Percentiles rank a stretch among this genome's conserved stretches.
Evolutionary conservation across 192 early-diverging fungal species (phyloP).

Genomic region (Podila clonocystis): DNA sequence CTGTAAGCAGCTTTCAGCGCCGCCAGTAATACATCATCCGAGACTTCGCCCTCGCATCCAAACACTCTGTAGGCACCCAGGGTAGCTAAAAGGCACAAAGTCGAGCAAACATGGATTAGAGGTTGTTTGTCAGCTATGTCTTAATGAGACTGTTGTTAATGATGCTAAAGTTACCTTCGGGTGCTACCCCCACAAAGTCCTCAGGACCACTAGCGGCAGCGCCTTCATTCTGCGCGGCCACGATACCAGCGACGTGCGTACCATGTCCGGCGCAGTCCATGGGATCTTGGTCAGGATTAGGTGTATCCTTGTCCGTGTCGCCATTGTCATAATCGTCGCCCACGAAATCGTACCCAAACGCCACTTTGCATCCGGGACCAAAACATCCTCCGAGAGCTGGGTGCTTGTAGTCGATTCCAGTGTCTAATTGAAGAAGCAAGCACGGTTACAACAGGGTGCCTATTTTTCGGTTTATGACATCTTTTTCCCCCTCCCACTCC

Average conservation of each 20-base stretch:
- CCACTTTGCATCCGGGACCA: slow-evolving; percentile 61
- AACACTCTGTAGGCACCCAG: slow-evolving; percentile 85
- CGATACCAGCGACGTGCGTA: slow-evolving; percentile 75
- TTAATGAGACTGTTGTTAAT: background rate
- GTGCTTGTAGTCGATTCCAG: slow-evolving; percentile 66
- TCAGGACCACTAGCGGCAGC: slow-evolving; percentile 46
- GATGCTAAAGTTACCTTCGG: slow-evolving; percentile 59
- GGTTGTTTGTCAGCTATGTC: background rate
- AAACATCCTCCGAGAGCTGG: slow-evolving; percentile 69
- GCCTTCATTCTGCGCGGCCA: slow-evolving; percentile 70
- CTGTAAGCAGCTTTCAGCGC: slow-evolving; percentile 75
- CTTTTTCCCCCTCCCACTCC: background rate
- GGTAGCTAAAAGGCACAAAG: slow-evolving; percentile 46
- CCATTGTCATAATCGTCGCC: slow-evolving; percentile 55
- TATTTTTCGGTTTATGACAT: background rate
- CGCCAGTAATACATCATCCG: slow-evolving; percentile 76
- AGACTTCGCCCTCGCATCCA: slow-evolving; percentile 75
- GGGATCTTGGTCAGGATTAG: slow-evolving; percentile 61
- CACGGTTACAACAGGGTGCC: too few relatives aligned
- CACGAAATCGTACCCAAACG: slow-evolving; percentile 68
- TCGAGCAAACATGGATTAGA: too few relatives aligned
- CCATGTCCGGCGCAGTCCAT: slow-evolving; percentile 74
- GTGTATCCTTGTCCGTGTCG: slow-evolving; percentile 22
- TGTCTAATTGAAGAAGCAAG: slow-evolving; percentile 9
- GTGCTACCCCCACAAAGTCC: slow-evolving; percentile 82